phyloP scores from a whole-genome alignment of 495 filamentous ascomycete species.

The Xanthoparmelia taractica region DNA sequence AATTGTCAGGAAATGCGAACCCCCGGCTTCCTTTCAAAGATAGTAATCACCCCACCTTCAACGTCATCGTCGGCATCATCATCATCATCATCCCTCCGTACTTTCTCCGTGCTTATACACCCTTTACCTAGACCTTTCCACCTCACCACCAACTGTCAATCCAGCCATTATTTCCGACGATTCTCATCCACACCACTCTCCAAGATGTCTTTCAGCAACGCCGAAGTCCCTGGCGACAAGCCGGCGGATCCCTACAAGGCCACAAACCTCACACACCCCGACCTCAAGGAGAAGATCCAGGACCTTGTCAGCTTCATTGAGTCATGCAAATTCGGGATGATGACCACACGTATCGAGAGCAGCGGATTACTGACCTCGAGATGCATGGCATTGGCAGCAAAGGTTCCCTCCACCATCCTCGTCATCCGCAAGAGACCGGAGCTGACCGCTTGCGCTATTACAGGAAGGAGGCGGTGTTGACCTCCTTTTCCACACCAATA shows the following conservation, averaged over 20 bases:
- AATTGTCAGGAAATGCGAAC: background rate
- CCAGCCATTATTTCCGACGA: background rate
- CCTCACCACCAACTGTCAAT: background rate
- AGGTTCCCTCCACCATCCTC: conserved; percentile 41
- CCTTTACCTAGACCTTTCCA: background rate
- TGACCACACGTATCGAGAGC: conserved; percentile 61
- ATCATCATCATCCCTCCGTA: conserved; percentile 11
- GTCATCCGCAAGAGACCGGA: background rate
- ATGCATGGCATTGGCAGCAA: conserved; percentile 86
- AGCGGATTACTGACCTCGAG: conserved; percentile 66
- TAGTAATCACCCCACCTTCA: conserved; percentile 1
- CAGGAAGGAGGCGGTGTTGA: conserved; percentile 75
- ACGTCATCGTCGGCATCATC: conserved; percentile 14
- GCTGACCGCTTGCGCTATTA: background rate
- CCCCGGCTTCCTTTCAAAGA: background rate
- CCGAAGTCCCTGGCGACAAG: conserved; percentile 47
- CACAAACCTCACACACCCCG: conserved; percentile 56
- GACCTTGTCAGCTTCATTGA: conserved; percentile 76
- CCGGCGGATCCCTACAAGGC: conserved; percentile 73
- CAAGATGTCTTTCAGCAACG: conserved; percentile 49
- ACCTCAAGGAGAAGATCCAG: conserved; percentile 70
- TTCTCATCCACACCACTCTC: background rate
- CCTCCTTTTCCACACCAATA: conserved; percentile 90
- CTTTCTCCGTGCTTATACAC: conserved; percentile 10
- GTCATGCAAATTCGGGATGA: conserved; percentile 82